A percentile compares a stretch with the other conserved stretches of the same genome.
Conservation (phyloP, 495 filamentous ascomycete genomes). For the Friedmanniomyces endolithicus region DNA sequence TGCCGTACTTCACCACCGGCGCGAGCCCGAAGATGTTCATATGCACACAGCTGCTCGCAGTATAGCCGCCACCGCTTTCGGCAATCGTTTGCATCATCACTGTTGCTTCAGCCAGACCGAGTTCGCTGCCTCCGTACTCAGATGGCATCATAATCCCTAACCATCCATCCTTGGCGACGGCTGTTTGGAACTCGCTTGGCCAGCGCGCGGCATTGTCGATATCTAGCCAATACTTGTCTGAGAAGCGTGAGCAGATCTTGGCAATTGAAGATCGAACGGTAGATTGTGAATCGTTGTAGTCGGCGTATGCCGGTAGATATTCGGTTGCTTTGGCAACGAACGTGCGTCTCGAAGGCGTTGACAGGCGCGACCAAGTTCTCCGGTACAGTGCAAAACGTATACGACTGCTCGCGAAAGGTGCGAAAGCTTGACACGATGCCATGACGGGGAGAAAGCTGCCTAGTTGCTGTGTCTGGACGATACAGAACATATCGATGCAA, state of each 20-base stretch:
- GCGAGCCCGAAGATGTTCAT: slow-evolving; percentile 26
- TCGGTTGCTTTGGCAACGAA: slow-evolving; percentile 20
- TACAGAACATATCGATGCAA: too few species aligned
- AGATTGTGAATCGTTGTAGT: slow-evolving; percentile 23
- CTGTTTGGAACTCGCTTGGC: slow-evolving; percentile 21
- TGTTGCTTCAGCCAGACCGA: slow-evolving; percentile 23
- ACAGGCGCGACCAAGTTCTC: neutral
- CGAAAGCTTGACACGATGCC: neutral
- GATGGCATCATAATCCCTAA: slow-evolving; percentile 25
- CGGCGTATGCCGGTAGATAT: slow-evolving; percentile 20
- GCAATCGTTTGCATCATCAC: slow-evolving; percentile 28
- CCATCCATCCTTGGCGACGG: slow-evolving; percentile 25
- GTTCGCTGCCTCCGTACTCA: slow-evolving; percentile 23
- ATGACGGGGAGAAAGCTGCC: too few species aligned
- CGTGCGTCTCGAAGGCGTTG: neutral
- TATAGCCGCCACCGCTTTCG: slow-evolving; percentile 23
- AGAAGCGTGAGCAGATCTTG: slow-evolving; percentile 22
- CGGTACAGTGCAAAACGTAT: neutral
- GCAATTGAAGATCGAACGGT: slow-evolving; percentile 23
- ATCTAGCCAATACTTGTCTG: slow-evolving; percentile 22
- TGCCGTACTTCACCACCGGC: slow-evolving; percentile 25
- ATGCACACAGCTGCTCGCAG: slow-evolving; percentile 21
- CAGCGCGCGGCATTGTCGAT: slow-evolving; percentile 19
- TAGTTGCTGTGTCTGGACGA: too few species aligned
- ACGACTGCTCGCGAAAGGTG: neutral